These are phyloP conservation scores for Paecilomyces sp. DNA, from an alignment of 2,329 filamentous ascomycete genomes.

Conservation along the genomic window DNA sequence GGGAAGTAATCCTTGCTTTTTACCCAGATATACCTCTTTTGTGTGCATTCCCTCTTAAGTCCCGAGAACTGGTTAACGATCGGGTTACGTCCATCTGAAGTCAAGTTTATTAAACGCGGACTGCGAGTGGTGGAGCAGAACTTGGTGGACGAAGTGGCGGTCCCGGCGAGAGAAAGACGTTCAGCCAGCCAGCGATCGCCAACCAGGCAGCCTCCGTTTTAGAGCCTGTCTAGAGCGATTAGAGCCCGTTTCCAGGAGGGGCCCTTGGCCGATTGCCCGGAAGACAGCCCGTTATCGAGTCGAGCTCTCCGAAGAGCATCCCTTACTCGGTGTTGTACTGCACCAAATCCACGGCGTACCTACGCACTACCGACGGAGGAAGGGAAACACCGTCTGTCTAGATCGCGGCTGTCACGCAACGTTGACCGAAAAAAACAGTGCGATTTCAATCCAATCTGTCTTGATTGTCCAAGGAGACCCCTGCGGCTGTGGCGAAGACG, in stretches of 20 bases:
- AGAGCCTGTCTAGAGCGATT: background rate
- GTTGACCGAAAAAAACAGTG: background rate
- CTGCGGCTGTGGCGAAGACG: background rate
- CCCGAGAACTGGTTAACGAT: background rate
- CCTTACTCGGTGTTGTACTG: background rate
- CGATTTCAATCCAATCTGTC: background rate
- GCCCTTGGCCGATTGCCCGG: background rate
- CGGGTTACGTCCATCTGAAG: background rate
- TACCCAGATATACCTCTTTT: background rate
- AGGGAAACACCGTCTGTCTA: background rate
- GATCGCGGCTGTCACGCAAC: background rate
- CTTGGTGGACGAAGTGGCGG: background rate
- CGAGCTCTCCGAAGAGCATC: background rate
- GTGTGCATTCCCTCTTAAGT: background rate
- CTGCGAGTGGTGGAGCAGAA: background rate
- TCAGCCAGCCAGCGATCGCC: background rate
- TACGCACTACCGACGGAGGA: background rate
- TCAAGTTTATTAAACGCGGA: background rate
- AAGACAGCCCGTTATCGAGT: background rate
- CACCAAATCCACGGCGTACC: background rate
- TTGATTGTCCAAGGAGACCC: background rate
- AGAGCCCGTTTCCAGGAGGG: background rate
- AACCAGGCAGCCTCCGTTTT: background rate
- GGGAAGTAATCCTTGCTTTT: background rate
- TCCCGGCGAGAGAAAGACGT: background rate